Conservation (phyloP, 2,329 filamentous ascomycete species). For the Colletotrichum phormii region DNA sequence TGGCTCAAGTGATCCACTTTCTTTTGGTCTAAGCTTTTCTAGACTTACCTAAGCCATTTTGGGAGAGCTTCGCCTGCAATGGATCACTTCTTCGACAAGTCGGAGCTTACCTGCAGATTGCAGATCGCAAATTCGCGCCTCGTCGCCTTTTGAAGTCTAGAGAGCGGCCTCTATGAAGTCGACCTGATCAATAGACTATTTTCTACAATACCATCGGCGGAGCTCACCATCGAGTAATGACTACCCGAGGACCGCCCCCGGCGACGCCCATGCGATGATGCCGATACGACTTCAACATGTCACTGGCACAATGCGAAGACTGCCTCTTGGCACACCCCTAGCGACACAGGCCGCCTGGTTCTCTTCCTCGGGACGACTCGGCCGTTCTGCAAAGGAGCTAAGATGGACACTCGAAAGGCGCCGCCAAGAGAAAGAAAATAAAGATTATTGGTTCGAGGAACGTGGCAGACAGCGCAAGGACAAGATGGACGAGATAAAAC, state of each 20-base stretch:
- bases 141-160: background rate
- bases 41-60: constrained; percentile 20
- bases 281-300: constrained; percentile 12
- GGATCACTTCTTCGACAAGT: background rate
- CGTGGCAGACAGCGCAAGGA: background rate
- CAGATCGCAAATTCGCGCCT: background rate
- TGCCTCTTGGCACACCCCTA: background rate
- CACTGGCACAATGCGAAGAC: constrained; percentile 9
- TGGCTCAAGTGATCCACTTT: background rate
- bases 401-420: background rate
- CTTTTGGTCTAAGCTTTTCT: background rate
- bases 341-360: background rate
- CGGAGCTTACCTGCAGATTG: background rate
- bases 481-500: background rate
- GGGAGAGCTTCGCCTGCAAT: background rate
- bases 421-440: background rate
- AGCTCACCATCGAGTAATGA: constrained; percentile 6
- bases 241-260: background rate
- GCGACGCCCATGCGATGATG: constrained; percentile 17
- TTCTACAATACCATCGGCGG: background rate
- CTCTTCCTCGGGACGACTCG: background rate
- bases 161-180: background rate
- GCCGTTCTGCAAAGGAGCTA: background rate
- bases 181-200: background rate
- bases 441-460: background rate